Evolutionary conservation across 164 flowering plant genomes (phyloP).

Genomic region (Buxus sempervirens): DNA sequence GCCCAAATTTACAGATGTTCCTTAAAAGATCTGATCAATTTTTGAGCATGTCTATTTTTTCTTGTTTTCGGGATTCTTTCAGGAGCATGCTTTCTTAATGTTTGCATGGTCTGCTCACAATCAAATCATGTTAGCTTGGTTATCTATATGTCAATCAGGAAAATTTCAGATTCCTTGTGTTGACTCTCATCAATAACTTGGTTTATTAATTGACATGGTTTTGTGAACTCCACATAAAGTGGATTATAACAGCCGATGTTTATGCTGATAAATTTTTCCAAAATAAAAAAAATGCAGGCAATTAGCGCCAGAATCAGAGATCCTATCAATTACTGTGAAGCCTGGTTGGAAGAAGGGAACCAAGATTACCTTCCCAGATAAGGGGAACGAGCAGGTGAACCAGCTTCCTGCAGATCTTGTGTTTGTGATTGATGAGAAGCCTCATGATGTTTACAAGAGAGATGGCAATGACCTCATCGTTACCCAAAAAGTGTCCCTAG

Average conservation of each 20-base stretch:
- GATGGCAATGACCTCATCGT: constrained; percentile 68
- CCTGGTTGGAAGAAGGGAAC: constrained; percentile 91
- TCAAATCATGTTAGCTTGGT: no score
- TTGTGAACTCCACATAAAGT: no score
- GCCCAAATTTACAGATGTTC: no score
- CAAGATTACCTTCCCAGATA: constrained; percentile 77
- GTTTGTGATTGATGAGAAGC: constrained; percentile 67
- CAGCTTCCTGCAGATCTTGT: constrained; percentile 64
- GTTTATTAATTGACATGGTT: no score
- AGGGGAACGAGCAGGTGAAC: constrained; percentile 59
- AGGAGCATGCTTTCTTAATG: no score
- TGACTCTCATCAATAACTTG: no score
- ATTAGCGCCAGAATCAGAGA: constrained; percentile 37
- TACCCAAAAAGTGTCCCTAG: constrained; percentile 39
- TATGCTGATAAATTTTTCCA: not conserved
- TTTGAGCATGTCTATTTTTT: not conserved
- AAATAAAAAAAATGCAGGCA: constrained; percentile 18
- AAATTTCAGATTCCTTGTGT: no score
- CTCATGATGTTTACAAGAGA: constrained; percentile 56
- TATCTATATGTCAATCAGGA: no score
- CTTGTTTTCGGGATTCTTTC: not conserved
- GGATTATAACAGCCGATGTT: not conserved
- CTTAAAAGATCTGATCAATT: not conserved
- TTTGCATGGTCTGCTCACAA: no score
- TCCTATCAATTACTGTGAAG: constrained; percentile 57